Conservation (phyloP, 2,329 filamentous ascomycete genomes). For the Colletotrichum echinochloae region DNA sequence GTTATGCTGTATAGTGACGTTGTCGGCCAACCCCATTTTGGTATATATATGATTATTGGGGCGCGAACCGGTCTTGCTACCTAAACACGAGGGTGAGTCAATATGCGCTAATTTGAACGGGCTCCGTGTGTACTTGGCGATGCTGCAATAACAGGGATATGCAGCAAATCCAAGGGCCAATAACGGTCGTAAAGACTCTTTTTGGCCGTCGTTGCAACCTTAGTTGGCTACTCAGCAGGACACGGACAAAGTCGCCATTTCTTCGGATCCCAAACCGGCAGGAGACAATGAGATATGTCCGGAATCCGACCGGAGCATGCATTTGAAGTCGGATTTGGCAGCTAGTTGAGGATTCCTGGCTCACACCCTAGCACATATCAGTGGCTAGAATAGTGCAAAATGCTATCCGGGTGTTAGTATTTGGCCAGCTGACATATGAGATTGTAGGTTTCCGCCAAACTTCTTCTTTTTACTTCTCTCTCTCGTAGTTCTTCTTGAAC, state of each 20-base stretch:
- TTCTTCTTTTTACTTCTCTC: background rate
- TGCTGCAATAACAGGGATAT: constrained; percentile 4
- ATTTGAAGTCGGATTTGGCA: constrained; percentile 4
- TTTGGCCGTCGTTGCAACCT: constrained; percentile 6
- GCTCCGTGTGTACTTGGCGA: constrained; percentile 5
- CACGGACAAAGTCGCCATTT: background rate
- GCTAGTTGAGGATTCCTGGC: background rate
- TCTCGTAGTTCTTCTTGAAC: background rate
- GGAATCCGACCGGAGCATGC: background rate
- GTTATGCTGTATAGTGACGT: too few relatives aligned
- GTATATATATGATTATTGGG: background rate
- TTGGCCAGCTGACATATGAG: background rate
- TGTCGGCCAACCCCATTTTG: too few relatives aligned
- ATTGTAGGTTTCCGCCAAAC: background rate
- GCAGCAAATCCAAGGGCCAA: background rate
- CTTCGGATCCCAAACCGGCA: background rate
- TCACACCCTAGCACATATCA: background rate
- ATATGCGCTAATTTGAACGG: constrained; percentile 20
- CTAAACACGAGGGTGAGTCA: background rate
- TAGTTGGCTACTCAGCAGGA: background rate
- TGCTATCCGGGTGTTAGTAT: constrained; percentile 19
- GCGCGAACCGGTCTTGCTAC: background rate
- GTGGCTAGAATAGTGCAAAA: background rate
- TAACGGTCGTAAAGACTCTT: background rate
- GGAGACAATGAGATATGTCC: constrained; percentile 1